phyloP scores from a whole-genome alignment of 2,329 filamentous ascomycete genomes.

The Claviceps africana region DNA sequence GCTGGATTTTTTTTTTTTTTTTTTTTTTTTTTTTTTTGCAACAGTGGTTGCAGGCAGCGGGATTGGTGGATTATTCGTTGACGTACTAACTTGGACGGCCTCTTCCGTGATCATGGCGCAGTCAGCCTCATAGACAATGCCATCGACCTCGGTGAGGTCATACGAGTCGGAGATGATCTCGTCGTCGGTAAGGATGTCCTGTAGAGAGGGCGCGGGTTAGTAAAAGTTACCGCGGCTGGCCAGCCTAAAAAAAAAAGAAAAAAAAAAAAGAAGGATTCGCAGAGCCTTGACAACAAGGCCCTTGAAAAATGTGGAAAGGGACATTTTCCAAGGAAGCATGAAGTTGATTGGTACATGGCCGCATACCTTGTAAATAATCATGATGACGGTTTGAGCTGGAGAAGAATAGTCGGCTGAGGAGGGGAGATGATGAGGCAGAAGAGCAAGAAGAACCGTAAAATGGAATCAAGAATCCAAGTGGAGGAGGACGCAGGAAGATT shows the following conservation, averaged over 20 bases:
- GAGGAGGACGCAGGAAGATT: neutral
- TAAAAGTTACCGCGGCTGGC: neutral
- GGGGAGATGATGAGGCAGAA: conserved; percentile 7
- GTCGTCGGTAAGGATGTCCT: conserved; percentile 84
- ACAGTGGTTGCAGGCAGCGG: neutral
- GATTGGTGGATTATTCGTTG: neutral
- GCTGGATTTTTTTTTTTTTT: too few species aligned
- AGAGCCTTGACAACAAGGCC: conserved; percentile 5
- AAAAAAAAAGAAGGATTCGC: conserved; percentile 4
- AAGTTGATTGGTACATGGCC: too few species aligned
- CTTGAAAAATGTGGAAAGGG: neutral
- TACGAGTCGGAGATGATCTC: conserved; percentile 97
- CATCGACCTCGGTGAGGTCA: conserved; percentile 66
- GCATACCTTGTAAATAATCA: conserved; percentile 60
- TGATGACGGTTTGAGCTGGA: conserved; percentile 35
- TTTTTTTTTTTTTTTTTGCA: neutral
- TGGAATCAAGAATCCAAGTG: neutral
- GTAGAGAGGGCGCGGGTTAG: conserved; percentile 16
- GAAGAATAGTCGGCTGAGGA: conserved; percentile 8
- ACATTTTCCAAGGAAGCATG: too few species aligned
- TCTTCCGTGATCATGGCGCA: conserved; percentile 80
- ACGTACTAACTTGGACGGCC: conserved; percentile 57
- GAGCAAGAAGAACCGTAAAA: conserved; percentile 3
- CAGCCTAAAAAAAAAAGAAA: too few species aligned
- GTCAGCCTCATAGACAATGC: conserved; percentile 77